Evolutionary conservation across 371 early-diverging fungal genomes (phyloP).

Genomic region (Rhizopus stolonifer): DNA sequence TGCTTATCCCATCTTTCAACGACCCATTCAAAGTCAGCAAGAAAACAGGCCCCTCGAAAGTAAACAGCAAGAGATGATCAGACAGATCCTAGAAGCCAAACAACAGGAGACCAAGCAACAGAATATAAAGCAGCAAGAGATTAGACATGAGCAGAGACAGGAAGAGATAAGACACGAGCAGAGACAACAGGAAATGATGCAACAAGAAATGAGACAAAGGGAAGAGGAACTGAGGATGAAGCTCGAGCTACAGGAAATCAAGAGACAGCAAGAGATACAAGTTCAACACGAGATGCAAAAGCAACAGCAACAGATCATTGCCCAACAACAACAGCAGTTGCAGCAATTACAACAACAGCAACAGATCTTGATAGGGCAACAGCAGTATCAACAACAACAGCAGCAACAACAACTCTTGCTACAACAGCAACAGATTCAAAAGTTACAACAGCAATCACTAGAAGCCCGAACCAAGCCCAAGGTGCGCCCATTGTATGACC

Average conservation of each 20-base stretch:
- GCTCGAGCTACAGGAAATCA: slow-evolving; percentile 7
- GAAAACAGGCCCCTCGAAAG: background rate
- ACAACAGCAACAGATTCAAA: slow-evolving; percentile 12
- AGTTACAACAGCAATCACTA: slow-evolving; percentile 1
- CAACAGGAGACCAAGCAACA: slow-evolving; percentile 10
- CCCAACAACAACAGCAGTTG: slow-evolving; percentile 1
- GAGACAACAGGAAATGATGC: background rate
- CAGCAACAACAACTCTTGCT: background rate
- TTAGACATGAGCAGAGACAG: slow-evolving; percentile 7
- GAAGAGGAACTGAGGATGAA: slow-evolving; percentile 1
- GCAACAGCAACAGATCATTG: slow-evolving; percentile 3
- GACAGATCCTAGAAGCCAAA: background rate
- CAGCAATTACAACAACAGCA: slow-evolving; percentile 4
- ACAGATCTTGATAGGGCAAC: slow-evolving; percentile 9
- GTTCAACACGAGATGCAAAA: slow-evolving; percentile 15
- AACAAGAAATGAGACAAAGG: slow-evolving; percentile 3
- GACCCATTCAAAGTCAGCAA: background rate
- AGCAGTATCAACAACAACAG: slow-evolving; percentile 6
- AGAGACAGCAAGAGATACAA: slow-evolving; percentile 14
- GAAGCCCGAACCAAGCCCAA: background rate
- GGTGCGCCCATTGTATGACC: background rate
- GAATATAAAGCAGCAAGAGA: slow-evolving; percentile 1
- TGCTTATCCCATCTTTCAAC: slow-evolving; percentile 13
- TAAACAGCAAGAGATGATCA: background rate
- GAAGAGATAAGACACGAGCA: background rate